These are phyloP conservation scores for Xerocomus amazonicus DNA, from an alignment of 1,284 basidiomycete genomes.

Conservation along the genomic window DNA sequence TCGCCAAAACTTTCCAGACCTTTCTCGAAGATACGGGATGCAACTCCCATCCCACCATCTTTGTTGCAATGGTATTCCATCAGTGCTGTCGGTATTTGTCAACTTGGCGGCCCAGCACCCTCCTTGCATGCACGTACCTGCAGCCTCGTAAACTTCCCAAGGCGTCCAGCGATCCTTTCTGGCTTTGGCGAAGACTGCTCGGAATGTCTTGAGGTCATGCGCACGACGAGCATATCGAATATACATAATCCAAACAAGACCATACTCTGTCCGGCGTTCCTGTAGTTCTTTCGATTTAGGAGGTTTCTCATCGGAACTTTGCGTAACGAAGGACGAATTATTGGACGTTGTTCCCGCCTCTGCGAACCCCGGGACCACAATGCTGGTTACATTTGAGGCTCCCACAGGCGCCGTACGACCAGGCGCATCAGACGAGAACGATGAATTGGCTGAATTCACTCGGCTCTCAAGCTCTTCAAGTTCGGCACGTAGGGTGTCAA, in stretches of 20 bases:
- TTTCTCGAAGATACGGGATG: conserved; percentile 91
- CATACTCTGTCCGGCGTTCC: conserved; percentile 65
- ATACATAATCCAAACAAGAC: conserved; percentile 77
- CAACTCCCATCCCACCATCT: conserved; percentile 66
- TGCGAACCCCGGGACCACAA: conserved; percentile 14
- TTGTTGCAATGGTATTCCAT: conserved; percentile 97
- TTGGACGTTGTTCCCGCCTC: conserved; percentile 31
- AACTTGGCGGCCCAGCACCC: conserved; percentile 4
- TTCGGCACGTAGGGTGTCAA: conserved; percentile 65
- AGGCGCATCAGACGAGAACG: conserved; percentile 35
- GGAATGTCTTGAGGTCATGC: conserved; percentile 60
- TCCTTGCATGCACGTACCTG: conserved; percentile 54
- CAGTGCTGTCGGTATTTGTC: conserved; percentile 54
- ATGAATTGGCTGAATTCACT: conserved; percentile 43
- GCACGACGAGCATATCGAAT: conserved; percentile 68
- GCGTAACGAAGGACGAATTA: conserved; percentile 42
- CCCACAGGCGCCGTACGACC: conserved; percentile 29
- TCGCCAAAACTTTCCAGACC: conserved; percentile 85
- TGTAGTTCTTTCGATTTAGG: conserved; percentile 51
- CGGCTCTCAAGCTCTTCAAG: conserved; percentile 66
- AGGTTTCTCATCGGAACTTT: conserved; percentile 46
- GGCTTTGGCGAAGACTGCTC: conserved; percentile 81
- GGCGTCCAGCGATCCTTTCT: conserved; percentile 82
- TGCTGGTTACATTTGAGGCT: conserved; percentile 15
- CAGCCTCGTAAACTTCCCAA: conserved; percentile 94